phyloP scores from a whole-genome alignment of 805 yeast species.

The Wickerhamiella dianesei region DNA sequence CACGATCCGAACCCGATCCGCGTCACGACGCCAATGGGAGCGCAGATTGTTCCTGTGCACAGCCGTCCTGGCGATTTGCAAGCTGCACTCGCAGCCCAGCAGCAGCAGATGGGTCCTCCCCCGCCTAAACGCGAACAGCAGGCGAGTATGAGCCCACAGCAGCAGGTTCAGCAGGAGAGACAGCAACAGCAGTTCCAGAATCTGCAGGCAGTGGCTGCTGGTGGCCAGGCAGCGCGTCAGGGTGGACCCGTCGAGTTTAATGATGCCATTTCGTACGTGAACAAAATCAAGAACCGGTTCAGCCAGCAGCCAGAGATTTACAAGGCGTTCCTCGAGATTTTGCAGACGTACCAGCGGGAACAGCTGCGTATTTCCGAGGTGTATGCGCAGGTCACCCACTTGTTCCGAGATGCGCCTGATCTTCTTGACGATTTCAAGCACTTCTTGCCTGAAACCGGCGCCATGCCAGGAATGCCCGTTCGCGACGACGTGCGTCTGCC shows the following conservation, averaged over 20 bases:
- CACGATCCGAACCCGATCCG: conserved; percentile 83
- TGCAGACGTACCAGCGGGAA: conserved; percentile 93
- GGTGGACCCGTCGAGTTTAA: conserved; percentile 81
- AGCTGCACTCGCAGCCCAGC: conserved; percentile 8
- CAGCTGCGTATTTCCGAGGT: conserved; percentile 93
- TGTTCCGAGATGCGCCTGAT: conserved; percentile 90
- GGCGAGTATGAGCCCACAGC: conserved; percentile 3
- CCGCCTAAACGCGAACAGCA: conserved; percentile 1
- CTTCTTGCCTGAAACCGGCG: conserved; percentile 77
- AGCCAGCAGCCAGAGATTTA: conserved; percentile 91
- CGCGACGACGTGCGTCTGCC: conserved; percentile 46
- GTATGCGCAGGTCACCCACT: conserved; percentile 76
- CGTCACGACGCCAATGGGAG: conserved; percentile 92
- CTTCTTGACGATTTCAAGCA: conserved; percentile 87
- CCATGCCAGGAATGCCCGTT: conserved; percentile 15
- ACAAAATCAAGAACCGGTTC: conserved; percentile 87
- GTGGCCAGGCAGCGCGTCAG: conserved; percentile 11
- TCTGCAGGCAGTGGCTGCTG: conserved; percentile 26
- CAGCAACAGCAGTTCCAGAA: conserved; percentile 11
- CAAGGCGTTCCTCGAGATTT: conserved; percentile 83
- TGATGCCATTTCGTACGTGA: conserved; percentile 92
- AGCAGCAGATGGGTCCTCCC: conserved; percentile 3
- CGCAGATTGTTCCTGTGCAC: conserved; percentile 23
- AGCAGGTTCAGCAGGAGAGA: conserved; percentile 3
- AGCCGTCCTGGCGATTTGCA: conserved; percentile 5